Evolutionary conservation across 1,284 basidiomycete species (phyloP), one percentile per base, ranked within the genome.

Genomic region (Takashimella koratensis): DNA sequence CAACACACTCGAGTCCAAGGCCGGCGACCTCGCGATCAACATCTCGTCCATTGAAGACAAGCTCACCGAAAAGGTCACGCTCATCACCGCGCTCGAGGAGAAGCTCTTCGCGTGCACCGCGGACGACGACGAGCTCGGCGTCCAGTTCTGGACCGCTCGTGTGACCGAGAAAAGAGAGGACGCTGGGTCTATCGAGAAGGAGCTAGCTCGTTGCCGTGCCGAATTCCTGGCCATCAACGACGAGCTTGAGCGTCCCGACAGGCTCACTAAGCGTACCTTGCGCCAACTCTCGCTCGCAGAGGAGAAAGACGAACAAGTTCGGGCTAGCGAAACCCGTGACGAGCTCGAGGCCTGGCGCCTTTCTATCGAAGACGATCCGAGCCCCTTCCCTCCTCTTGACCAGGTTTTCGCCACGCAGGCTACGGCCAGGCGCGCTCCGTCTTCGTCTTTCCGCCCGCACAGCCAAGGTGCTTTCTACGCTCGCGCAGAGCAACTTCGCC

Each of bases 301-400:
- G 44, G 53, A 56, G 16, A 51, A 54, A 16, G 63, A 68, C 23
- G 67, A 70, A 39, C 51, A 43, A 5, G 11, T 43, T 6, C 53
- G 63, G 21, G 40, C 44, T 20, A 55, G 57, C 43, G 63, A 70
- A 45, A 67, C 70, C 30, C 55, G 56, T 26, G 64, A 69, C 21
- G 71, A 71, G 49, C 60, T 74, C 21, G 64, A 64, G 1, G 71
- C 68, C 12, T 74, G 70, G 68, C 57, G 53, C 46, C 58, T 65
- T 41, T 66, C 66, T 19, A 51, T 54, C 43, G 47, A 57, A 21
- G 47, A 51, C 20, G 51, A 59, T 36, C 48, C 51, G 13, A 57
- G 43, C 2, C 50, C 57, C 5, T 74, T 74, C 62, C 71, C 70
- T 2, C 68, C 70, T 19, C 62, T 74, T 27, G 42, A 43, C 10